These are phyloP conservation scores for Balamuthia mandrillaris DNA, from an alignment of 208 protist genomes.

Conservation along the genomic window DNA sequence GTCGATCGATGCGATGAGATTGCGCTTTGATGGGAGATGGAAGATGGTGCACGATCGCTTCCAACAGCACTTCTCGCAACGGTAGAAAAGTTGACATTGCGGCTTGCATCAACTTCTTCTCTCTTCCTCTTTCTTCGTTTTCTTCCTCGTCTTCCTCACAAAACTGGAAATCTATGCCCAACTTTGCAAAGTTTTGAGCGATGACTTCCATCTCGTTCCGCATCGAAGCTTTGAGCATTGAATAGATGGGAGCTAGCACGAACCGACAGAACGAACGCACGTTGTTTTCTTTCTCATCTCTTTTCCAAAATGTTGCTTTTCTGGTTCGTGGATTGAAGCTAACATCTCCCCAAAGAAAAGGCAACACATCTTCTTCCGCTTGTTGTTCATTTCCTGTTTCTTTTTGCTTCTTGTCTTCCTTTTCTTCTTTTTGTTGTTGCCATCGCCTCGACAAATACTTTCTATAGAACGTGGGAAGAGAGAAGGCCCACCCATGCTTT, in stretches of 20 bases:
- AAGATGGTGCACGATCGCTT: conserved; percentile 97
- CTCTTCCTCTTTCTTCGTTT: conserved; percentile 92
- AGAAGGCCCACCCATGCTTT: conserved; percentile 98
- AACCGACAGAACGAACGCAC: conserved; percentile 92
- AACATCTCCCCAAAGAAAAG: no score
- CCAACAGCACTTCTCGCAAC: conserved; percentile 95
- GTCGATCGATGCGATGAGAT: conserved; percentile 90
- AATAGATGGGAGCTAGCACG: conserved; percentile 95
- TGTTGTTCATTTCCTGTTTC: conserved; percentile 87
- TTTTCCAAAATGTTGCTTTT: no score
- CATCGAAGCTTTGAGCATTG: conserved; percentile 92
- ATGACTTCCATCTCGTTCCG: conserved; percentile 88
- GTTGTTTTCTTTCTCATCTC: conserved; percentile 66
- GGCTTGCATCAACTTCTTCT: conserved; percentile 94
- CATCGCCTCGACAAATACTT: conserved; percentile 85
- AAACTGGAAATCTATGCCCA: conserved; percentile 85
- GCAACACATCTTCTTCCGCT: conserved; percentile 74
- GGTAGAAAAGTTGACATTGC: no score
- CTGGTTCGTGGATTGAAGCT: no score
- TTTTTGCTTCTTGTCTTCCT: conserved; percentile 97
- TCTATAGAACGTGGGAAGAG: conserved; percentile 88
- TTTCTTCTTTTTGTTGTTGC: conserved; percentile 77
- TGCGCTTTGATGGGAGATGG: conserved; percentile 96
- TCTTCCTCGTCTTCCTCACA: conserved; percentile 85
- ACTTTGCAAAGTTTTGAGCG: conserved; percentile 85